These are phyloP conservation scores for Fusarium sp. DNA, from an alignment of 2,329 filamentous ascomycete species.

Conservation along the genomic window DNA sequence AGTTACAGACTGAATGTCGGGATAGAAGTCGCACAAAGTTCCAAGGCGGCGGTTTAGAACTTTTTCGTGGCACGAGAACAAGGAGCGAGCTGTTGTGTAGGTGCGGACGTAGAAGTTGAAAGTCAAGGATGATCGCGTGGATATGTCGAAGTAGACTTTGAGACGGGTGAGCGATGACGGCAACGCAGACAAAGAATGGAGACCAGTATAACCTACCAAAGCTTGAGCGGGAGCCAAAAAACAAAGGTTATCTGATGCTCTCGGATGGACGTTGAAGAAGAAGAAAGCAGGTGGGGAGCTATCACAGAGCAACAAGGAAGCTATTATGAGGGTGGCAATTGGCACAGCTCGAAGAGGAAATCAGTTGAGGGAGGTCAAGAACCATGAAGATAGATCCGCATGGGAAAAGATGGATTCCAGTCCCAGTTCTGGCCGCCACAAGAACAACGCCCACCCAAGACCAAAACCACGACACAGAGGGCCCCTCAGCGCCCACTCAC, in stretches of 20 bases:
- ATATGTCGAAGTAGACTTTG: conserved; percentile 27
- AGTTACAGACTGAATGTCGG: conserved; percentile 30
- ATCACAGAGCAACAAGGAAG: conserved; percentile 25
- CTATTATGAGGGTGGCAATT: conserved; percentile 33
- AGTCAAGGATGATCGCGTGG: conserved; percentile 38
- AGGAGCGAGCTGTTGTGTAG: conserved; percentile 31
- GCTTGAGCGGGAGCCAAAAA: conserved; percentile 33
- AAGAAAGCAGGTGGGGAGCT: conserved; percentile 28
- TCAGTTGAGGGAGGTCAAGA: conserved; percentile 39
- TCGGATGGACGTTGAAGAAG: conserved; percentile 21
- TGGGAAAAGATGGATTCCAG: conserved; percentile 46
- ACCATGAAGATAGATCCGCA: conserved; percentile 40
- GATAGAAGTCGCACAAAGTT: conserved; percentile 39
- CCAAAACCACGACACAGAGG: conserved; percentile 32
- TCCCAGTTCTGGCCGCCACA: conserved; percentile 44
- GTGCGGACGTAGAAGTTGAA: conserved; percentile 32
- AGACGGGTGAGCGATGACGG: conserved; percentile 41
- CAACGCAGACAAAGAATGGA: conserved; percentile 35
- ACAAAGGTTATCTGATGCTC: conserved; percentile 16
- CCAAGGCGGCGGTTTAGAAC: conserved; percentile 30
- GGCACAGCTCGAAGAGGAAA: conserved; percentile 29
- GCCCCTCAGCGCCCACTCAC: conserved; percentile 42
- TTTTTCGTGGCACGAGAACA: conserved; percentile 38
- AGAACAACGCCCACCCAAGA: conserved; percentile 40
- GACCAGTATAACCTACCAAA: conserved; percentile 41